Evolutionary conservation across 1,284 basidiomycete species (phyloP).

Genomic region (Fomitopsis palustris): DNA sequence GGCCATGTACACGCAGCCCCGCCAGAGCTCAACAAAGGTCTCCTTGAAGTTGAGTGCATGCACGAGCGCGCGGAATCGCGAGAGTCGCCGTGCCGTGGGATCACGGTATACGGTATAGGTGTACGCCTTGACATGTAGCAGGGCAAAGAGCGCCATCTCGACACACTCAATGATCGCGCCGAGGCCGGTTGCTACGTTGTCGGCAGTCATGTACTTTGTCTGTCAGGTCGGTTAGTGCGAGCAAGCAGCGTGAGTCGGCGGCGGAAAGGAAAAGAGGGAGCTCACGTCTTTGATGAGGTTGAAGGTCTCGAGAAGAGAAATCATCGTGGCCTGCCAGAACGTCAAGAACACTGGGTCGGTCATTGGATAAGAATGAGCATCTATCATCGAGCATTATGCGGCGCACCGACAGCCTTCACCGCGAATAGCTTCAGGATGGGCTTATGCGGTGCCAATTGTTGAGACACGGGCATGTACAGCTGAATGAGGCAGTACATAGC

Average conservation of each 20-base stretch:
- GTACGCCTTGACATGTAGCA: conserved; percentile 75
- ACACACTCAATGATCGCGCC: conserved; percentile 68
- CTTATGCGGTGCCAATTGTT: conserved; percentile 53
- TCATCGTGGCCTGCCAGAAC: conserved; percentile 73
- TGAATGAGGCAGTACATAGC: conserved; percentile 84
- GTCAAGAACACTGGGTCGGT: conserved; percentile 63
- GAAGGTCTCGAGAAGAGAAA: conserved; percentile 58
- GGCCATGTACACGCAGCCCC: conserved; percentile 52
- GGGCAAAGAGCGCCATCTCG: conserved; percentile 73
- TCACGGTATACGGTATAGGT: conserved; percentile 62
- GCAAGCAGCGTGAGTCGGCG: neutral
- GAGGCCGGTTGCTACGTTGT: conserved; percentile 73
- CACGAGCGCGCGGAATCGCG: conserved; percentile 49
- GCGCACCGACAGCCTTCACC: conserved; percentile 67
- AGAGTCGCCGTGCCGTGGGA: conserved; percentile 34
- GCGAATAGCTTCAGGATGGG: conserved; percentile 74
- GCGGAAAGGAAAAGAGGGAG: neutral
- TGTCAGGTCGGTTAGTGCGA: conserved; percentile 27
- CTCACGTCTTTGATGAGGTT: conserved; percentile 65
- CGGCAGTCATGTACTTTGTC: conserved; percentile 68
- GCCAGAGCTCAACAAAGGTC: conserved; percentile 56
- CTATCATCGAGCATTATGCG: neutral
- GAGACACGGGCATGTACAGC: conserved; percentile 60
- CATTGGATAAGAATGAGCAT: neutral
- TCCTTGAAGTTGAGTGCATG: conserved; percentile 69